Conservation (phyloP, 495 filamentous ascomycete species). For the Penicillium steckii region DNA sequence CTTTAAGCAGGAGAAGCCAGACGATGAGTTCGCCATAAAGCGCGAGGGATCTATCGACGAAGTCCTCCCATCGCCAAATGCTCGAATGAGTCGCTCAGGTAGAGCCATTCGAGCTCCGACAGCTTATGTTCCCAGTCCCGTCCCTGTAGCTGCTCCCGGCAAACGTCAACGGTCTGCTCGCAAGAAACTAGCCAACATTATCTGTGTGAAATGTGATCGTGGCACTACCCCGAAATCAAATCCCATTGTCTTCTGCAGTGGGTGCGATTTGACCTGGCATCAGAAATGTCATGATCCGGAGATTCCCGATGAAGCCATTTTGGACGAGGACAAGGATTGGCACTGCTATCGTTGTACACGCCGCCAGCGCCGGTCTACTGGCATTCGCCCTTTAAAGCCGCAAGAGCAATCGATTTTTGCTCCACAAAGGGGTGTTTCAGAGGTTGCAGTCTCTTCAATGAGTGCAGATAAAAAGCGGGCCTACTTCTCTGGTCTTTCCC, state of each 20-base stretch:
- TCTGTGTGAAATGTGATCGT: slow-evolving; percentile 78
- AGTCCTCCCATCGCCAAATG: neutral
- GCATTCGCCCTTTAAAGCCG: slow-evolving; percentile 12
- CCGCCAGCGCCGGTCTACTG: slow-evolving; percentile 27
- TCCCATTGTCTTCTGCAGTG: slow-evolving; percentile 93
- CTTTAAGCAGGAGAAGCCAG: neutral
- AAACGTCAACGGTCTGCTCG: slow-evolving; percentile 46
- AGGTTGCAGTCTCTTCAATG: slow-evolving; percentile 26
- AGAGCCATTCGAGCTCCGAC: slow-evolving; percentile 13
- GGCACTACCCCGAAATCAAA: slow-evolving; percentile 74
- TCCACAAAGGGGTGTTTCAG: neutral
- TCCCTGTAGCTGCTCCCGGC: slow-evolving; percentile 9
- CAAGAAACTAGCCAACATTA: slow-evolving; percentile 42
- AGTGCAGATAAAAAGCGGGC: slow-evolving; percentile 34
- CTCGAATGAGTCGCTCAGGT: slow-evolving; percentile 17
- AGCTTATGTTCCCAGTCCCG: slow-evolving; percentile 5
- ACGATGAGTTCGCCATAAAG: neutral
- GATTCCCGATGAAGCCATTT: slow-evolving; percentile 68
- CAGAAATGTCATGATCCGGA: slow-evolving; percentile 86
- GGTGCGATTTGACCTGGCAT: slow-evolving; percentile 86
- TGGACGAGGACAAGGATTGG: slow-evolving; percentile 70
- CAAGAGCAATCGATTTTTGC: slow-evolving; percentile 11
- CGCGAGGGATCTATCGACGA: neutral
- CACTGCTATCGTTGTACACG: slow-evolving; percentile 69
- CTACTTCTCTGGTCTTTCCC: slow-evolving; percentile 42